These are phyloP conservation scores for Neurospora crassa DNA, from an alignment of 2,329 filamentous ascomycete species.

Conservation along the genomic window DNA sequence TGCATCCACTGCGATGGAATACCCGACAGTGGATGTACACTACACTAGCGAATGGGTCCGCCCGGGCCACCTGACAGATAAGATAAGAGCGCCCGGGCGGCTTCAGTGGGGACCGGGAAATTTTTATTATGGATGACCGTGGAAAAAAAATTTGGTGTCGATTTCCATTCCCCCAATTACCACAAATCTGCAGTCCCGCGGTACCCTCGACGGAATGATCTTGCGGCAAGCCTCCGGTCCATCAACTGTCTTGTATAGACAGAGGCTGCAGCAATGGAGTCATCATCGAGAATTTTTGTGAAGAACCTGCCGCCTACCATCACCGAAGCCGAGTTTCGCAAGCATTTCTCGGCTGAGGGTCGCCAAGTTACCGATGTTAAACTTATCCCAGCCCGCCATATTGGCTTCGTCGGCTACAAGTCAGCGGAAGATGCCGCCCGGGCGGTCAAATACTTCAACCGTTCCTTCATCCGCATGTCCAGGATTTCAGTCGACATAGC, in stretches of 20 bases:
- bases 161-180: conserved; percentile 13
- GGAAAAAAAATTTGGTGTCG: background rate
- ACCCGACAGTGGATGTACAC: too few relatives aligned
- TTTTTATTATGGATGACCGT: conserved; percentile 3
- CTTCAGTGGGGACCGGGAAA: background rate
- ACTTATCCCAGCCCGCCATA: conserved; percentile 78
- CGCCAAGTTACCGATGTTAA: conserved; percentile 82
- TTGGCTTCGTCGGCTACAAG: conserved; percentile 94
- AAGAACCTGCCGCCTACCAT: conserved; percentile 78
- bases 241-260: conserved; percentile 13
- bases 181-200: background rate
- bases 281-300: conserved; percentile 67
- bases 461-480: conserved; percentile 90
- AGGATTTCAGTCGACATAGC: conserved; percentile 86
- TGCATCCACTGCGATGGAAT: too few relatives aligned
- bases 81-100: conserved; percentile 3
- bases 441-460: conserved; percentile 93
- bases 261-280: conserved; percentile 29
- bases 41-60: background rate
- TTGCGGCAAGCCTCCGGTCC: conserved; percentile 11
- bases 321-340: conserved; percentile 74
- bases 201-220: conserved; percentile 11
- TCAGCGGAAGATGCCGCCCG: conserved; percentile 67
- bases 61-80: background rate
- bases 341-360: conserved; percentile 70